Base-by-base conservation (phyloP, 179 eudicot genomes). In the Amaranthus tricolor region DNA sequence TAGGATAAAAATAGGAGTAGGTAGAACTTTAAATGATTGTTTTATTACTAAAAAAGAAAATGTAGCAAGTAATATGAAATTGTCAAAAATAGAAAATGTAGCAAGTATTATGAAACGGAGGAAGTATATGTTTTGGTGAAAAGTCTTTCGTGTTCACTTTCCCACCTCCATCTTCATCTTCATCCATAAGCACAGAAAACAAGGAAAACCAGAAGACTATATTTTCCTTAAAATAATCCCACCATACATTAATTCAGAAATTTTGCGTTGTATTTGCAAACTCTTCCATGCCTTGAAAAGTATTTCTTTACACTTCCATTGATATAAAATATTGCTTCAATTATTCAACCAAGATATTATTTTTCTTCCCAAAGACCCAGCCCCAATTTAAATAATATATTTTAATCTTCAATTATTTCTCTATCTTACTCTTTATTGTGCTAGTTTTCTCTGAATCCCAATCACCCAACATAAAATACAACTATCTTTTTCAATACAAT, bases 181-280 rank as follows among this genome's bases (percentile, higher is more conserved):
- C 79, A 77, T 55, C 62, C 79, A 76, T 51, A 19, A 52, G 71
- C 71, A 67, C 71, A 67, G 31, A 50, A 47, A 67, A 49, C 70
- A 6, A 44, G 3, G 3, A n/a, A 44, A 64, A 4, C 21, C 69
- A 45, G 40, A 31, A 31, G 40, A 31, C 40, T 4, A 31, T 31
- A 31, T 31, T 31, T 31, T 31, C 40, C 3, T 31, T 31, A 31
- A 31, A 31, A 2, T 31, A 31, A 31, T 31, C 61, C 31, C 61
- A 57, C 58, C 58, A 5, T 16, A 57, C n/a, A 16, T 57, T 17
- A 57, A 57, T 16, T 7, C 21, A 16, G 9, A 6, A 11, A 62
- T 11, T 10, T 0, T 16, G 10, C 6, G 10, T 47, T 62, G 66
- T 9, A 62, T 54, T 58, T 19, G 3, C 50, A 62, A 31, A 40